Base-by-base conservation (phyloP, 331 rosid genomes). In the Cydonia oblonga region DNA sequence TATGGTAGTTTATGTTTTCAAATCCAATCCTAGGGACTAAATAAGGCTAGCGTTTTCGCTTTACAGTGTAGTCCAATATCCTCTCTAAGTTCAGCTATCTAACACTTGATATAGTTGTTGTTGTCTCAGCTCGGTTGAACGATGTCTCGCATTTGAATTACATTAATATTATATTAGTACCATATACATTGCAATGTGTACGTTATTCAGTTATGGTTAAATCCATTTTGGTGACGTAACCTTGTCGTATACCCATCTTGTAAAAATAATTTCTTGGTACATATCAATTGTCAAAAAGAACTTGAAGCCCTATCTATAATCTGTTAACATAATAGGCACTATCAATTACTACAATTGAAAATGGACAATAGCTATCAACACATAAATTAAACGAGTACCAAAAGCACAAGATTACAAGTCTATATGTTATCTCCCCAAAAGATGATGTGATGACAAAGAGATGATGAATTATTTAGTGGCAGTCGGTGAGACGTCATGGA, bases 401-500 rank as follows among this genome's bases (percentile, higher is more conserved):
- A 54, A 54, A 20, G 2, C 53, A 46, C 53, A 46, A 46, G n/a
- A 46, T 46, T 46, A 6, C 9, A 46, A 15, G 9, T 46, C 53
- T 15, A 46, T 46, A 0, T 2, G 11, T 46, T 5, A 2, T 46
- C 2, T 20, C 1, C 18, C 13, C 23, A 14, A 58, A 42, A 46
- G n/a, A 14, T 46, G 19, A 51, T 54, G 60, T 8, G 24, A 54
- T 54, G n/a, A 46, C 15, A 7, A 4, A 5, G 60, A 52, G 4
- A 52, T 19, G 9, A 18, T 52, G 9, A 9, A 60, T 42, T 26
- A 5, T 59, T 40, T 14, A 60, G 58, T 26, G 30, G 68, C 68
- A 11, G 75, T 74, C 16, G 87, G 77, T 81, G 75, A 57, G 65
- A 77, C 56, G 88, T 83, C 82, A 76, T 22, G 38, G 59, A 72